Evolutionary conservation across 2,329 filamentous ascomycete species (phyloP).

Genomic region (Colletotrichum neosansevieriae): DNA sequence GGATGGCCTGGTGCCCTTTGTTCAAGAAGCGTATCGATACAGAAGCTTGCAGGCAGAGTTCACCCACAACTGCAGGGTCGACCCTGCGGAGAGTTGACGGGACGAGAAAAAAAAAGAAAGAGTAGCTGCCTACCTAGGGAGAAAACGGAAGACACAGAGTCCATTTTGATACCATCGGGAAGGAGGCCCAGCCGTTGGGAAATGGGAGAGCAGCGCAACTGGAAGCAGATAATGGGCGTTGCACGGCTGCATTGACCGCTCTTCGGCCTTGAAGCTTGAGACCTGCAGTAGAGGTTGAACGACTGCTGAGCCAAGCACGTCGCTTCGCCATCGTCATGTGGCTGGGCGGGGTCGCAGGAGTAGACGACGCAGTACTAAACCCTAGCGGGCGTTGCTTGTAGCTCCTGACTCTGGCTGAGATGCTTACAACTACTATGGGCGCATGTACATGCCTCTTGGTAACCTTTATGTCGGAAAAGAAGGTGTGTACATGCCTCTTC

Average conservation of each 20-base stretch:
- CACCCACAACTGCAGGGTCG: conserved; percentile 10
- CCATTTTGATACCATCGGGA: neutral
- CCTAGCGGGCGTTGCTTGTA: too few relatives aligned
- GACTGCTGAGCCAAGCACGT: neutral
- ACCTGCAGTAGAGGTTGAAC: neutral
- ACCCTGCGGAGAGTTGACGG: conserved; percentile 6
- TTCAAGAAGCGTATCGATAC: conserved; percentile 6
- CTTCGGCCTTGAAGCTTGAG: neutral
- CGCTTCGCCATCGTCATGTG: neutral
- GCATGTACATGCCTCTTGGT: too few relatives aligned
- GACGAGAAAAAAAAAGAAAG: neutral
- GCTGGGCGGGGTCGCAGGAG: neutral
- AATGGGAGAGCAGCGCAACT: neutral
- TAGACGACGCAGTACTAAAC: too few relatives aligned
- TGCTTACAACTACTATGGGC: too few relatives aligned
- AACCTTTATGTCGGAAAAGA: too few relatives aligned
- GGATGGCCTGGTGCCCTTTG: conserved; percentile 7
- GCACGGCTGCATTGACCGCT: neutral
- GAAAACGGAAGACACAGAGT: too few relatives aligned
- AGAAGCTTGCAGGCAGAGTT: conserved; percentile 14
- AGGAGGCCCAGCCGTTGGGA: too few relatives aligned
- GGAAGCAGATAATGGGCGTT: neutral
- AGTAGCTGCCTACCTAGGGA: neutral
- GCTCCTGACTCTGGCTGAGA: too few relatives aligned
- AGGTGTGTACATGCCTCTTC: too few relatives aligned